Percentiles rank a stretch among this genome's conserved stretches.
phyloP scores from a whole-genome alignment of 2,329 filamentous ascomycete species.

The Emmonsiellopsis sp. region DNA sequence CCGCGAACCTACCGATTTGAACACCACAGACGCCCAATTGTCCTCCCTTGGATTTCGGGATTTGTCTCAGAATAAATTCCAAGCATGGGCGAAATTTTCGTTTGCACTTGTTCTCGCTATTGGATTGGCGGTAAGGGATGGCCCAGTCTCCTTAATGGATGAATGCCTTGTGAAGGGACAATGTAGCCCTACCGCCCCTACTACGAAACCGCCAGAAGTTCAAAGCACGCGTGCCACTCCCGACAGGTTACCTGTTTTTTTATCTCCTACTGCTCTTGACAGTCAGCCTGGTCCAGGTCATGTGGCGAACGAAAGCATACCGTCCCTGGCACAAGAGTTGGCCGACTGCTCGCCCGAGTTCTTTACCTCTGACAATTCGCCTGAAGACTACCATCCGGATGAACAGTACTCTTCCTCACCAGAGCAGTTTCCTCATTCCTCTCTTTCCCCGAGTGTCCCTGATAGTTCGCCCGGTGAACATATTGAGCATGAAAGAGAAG shows the following conservation, averaged over 20 bases:
- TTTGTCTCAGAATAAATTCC: background rate
- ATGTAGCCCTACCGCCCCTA: background rate
- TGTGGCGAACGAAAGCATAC: too few species aligned
- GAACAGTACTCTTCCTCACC: too few species aligned
- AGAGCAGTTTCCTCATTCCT: too few species aligned
- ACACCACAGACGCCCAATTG: background rate
- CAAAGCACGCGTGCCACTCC: background rate
- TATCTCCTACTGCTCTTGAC: too few species aligned
- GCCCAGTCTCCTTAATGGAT: slow-evolving; percentile 27
- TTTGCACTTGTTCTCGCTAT: slow-evolving; percentile 40
- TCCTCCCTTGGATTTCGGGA: background rate
- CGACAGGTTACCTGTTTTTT: background rate
- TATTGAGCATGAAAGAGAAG: too few species aligned
- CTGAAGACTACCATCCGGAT: too few species aligned
- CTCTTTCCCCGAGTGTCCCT: too few species aligned
- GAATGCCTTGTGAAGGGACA: slow-evolving; percentile 4
- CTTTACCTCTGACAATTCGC: too few species aligned
- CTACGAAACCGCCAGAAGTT: background rate
- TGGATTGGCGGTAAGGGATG: slow-evolving; percentile 39
- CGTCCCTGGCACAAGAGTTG: too few species aligned
- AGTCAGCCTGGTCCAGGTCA: too few species aligned
- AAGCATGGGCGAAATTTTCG: slow-evolving; percentile 38
- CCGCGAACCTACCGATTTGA: background rate
- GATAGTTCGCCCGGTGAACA: too few species aligned
- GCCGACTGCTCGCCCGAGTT: too few species aligned